Percentiles rank a stretch among this genome's conserved stretches.
Evolutionary conservation across 1,284 basidiomycete species (phyloP).

Genomic region (Fomitopsis palustris): DNA sequence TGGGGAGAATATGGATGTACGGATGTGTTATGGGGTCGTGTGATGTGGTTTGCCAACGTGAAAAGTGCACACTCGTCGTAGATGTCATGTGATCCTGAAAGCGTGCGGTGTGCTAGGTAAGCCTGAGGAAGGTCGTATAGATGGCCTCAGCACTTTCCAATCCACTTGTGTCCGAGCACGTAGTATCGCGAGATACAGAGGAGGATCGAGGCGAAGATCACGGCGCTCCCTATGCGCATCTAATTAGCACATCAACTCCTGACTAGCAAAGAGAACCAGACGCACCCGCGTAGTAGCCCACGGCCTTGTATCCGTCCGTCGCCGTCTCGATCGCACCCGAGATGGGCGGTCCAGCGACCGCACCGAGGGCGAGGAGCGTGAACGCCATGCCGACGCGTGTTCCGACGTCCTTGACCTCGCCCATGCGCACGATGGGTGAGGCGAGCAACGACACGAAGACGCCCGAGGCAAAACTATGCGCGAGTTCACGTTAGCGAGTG

Average conservation of each 20-base stretch:
- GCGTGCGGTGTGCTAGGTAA: background rate
- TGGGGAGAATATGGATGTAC: background rate
- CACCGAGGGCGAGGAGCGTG: conserved; percentile 44
- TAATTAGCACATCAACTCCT: background rate
- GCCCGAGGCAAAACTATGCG: conserved; percentile 46
- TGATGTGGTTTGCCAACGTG: background rate
- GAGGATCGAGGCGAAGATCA: conserved; percentile 12
- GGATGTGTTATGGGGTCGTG: background rate
- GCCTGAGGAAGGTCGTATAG: background rate
- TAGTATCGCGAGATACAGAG: conserved; percentile 11
- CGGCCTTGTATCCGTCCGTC: conserved; percentile 42
- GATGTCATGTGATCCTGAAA: background rate
- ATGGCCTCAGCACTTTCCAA: conserved; percentile 1
- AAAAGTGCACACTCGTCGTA: background rate
- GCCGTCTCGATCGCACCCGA: conserved; percentile 50
- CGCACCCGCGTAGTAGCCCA: conserved; percentile 62
- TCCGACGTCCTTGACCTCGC: conserved; percentile 56
- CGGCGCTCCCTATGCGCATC: conserved; percentile 8
- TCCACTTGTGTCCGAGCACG: background rate
- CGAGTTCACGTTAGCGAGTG: background rate
- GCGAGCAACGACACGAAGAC: conserved; percentile 52
- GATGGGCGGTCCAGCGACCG: conserved; percentile 53
- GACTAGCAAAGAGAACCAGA: background rate
- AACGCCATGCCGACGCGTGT: conserved; percentile 55
- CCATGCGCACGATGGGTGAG: conserved; percentile 57